Conservation (phyloP, 1,139 yeast species). For the Meyerozyma carpophila region DNA sequence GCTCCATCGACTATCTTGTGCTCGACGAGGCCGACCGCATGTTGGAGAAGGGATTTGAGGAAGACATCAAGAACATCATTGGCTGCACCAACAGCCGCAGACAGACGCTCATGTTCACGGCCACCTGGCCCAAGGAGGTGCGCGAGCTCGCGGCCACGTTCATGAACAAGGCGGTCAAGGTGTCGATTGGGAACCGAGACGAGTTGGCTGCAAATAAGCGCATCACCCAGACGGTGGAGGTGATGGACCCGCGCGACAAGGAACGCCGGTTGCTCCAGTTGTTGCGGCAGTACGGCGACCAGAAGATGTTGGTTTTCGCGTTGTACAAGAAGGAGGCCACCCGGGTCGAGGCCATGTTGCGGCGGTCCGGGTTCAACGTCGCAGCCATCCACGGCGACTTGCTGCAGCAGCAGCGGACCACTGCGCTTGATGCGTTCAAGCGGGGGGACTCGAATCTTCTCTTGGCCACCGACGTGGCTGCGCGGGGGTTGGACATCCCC, state of each 20-base stretch:
- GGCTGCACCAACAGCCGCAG: conserved; percentile 48
- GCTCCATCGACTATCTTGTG: conserved; percentile 69
- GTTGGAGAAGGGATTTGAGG: conserved; percentile 95
- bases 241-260: conserved; percentile 76
- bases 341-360: conserved; percentile 74
- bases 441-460: conserved; percentile 69
- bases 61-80: conserved; percentile 84
- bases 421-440: conserved; percentile 82
- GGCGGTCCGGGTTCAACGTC: conserved; percentile 69
- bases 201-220: conserved; percentile 92
- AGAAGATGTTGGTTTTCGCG: conserved; percentile 87
- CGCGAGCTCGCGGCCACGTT: conserved; percentile 86
- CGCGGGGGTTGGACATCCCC: conserved; percentile 97
- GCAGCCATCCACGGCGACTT: conserved; percentile 97
- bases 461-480: conserved; percentile 98
- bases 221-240: conserved; percentile 91
- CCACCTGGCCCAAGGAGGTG: conserved; percentile 90
- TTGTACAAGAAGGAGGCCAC: conserved; percentile 95
- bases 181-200: conserved; percentile 90
- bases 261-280: conserved; percentile 71
- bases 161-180: conserved; percentile 80
- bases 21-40: conserved; percentile 98
- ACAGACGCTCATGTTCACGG: conserved; percentile 86
- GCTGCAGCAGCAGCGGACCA: conserved; percentile 87
- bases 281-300: conserved; percentile 72